These are phyloP conservation scores for Cystobasidiopsis lactophilus DNA, from an alignment of 768 basidiomycete species.

Conservation along the genomic window DNA sequence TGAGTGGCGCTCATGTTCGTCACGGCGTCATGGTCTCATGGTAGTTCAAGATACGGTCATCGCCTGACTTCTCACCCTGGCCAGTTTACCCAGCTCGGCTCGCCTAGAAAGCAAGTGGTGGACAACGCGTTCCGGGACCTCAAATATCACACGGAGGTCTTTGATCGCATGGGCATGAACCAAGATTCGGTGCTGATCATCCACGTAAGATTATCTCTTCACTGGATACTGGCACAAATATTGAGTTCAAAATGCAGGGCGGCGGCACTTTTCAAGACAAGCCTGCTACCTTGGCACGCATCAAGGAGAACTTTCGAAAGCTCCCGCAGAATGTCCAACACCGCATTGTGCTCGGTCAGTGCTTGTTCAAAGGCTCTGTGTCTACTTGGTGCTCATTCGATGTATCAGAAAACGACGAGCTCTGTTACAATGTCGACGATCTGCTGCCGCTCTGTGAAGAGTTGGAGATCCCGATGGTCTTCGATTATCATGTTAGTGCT, in stretches of 20 bases:
- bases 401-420: conserved; percentile 69
- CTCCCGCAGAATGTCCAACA: conserved; percentile 41
- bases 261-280: conserved; percentile 74
- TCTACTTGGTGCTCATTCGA: not conserved
- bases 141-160: conserved; percentile 66
- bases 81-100: conserved; percentile 40
- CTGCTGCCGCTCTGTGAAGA: not conserved
- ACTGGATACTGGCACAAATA: no score
- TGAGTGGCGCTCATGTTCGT: no score
- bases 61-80: conserved; percentile 49
- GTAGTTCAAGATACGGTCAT: conserved; percentile 41
- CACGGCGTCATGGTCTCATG: no score
- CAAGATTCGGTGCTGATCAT: conserved; percentile 74
- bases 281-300: conserved; percentile 40
- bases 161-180: conserved; percentile 60
- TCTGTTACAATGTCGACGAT: conserved; percentile 75
- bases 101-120: conserved; percentile 52
- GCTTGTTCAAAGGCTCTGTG: no score
- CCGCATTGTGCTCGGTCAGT: conserved; percentile 58
- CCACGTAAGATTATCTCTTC: no score
- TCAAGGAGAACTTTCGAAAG: conserved; percentile 45
- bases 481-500: conserved; percentile 31
- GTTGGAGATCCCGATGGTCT: conserved; percentile 48
- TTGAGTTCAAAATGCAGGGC: no score
- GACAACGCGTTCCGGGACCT: conserved; percentile 57